phyloP scores from a whole-genome alignment of 495 filamentous ascomycete genomes.

The Podospora anserina region DNA sequence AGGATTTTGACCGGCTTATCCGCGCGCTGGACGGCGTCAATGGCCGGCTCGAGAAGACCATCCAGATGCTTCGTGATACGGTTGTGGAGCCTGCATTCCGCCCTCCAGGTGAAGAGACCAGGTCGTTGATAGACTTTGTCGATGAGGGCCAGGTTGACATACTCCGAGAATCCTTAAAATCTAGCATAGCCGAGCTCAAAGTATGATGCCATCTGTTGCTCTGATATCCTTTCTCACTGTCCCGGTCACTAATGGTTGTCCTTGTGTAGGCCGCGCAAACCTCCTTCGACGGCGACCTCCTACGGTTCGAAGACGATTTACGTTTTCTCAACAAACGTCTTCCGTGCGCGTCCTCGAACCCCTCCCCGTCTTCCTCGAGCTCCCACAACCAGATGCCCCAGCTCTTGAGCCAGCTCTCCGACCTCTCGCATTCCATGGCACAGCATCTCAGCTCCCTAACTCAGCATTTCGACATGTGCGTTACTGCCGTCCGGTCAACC shows the following conservation, averaged over 20 bases:
- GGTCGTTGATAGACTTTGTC: slow-evolving; percentile 83
- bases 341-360: slow-evolving; percentile 31
- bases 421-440: slow-evolving; percentile 81
- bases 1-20: slow-evolving; percentile 57
- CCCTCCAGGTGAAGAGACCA: slow-evolving; percentile 61
- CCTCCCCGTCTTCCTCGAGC: slow-evolving; percentile 38
- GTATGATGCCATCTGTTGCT: slow-evolving; percentile 26
- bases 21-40: slow-evolving; percentile 72
- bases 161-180: slow-evolving; percentile 62
- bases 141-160: slow-evolving; percentile 74
- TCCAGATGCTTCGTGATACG: slow-evolving; percentile 66
- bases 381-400: slow-evolving; percentile 56
- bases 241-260: slow-evolving; percentile 19
- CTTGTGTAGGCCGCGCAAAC: slow-evolving; percentile 51
- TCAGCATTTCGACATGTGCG: slow-evolving; percentile 92
- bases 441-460: slow-evolving; percentile 75
- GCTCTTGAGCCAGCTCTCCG: slow-evolving; percentile 69
- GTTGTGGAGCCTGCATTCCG: slow-evolving; percentile 72
- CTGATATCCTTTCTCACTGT: not conserved
- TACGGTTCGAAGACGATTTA: slow-evolving; percentile 60
- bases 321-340: slow-evolving; percentile 42
- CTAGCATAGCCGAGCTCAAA: slow-evolving; percentile 57
- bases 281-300: slow-evolving; percentile 60
- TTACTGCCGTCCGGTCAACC: slow-evolving; percentile 85
- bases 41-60: slow-evolving; percentile 63